phyloP scores from a whole-genome alignment of 2,329 filamentous ascomycete species.

The Cryphonectria parasitica region DNA sequence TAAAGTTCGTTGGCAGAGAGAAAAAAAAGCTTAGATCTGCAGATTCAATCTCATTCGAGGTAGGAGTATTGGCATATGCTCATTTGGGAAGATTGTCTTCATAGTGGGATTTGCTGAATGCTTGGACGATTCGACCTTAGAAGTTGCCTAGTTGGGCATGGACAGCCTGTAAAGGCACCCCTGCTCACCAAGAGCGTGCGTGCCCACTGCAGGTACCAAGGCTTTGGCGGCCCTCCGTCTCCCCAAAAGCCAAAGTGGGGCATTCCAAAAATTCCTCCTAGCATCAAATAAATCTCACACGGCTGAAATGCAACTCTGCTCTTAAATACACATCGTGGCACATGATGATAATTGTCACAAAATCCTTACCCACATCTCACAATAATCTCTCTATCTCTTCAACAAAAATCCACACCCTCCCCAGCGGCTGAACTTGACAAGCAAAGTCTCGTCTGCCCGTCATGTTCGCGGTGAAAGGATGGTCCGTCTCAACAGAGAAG shows the following conservation, averaged over 20 bases:
- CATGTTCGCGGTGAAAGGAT: conserved; percentile 95
- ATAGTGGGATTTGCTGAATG: background rate
- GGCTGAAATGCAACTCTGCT: background rate
- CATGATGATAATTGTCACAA: background rate
- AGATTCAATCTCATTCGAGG: no score
- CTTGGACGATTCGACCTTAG: background rate
- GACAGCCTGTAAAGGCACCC: background rate
- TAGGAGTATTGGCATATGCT: no score
- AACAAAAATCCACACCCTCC: background rate
- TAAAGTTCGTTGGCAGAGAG: no score
- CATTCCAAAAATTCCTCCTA: background rate
- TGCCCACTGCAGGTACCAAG: background rate
- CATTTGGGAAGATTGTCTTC: no score
- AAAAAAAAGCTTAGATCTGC: no score
- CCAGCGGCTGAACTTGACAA: background rate
- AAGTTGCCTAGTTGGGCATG: background rate
- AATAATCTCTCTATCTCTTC: background rate
- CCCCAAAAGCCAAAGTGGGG: background rate
- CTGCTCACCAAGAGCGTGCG: background rate
- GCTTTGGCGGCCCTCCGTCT: background rate
- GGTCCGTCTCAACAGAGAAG: conserved; percentile 75
- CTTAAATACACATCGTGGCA: background rate
- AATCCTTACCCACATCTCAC: background rate
- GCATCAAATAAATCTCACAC: background rate
- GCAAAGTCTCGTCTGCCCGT: conserved; percentile 16